These are phyloP conservation scores for Boletus tylopilopsis DNA, from an alignment of 768 basidiomycete species.

Conservation along the genomic window DNA sequence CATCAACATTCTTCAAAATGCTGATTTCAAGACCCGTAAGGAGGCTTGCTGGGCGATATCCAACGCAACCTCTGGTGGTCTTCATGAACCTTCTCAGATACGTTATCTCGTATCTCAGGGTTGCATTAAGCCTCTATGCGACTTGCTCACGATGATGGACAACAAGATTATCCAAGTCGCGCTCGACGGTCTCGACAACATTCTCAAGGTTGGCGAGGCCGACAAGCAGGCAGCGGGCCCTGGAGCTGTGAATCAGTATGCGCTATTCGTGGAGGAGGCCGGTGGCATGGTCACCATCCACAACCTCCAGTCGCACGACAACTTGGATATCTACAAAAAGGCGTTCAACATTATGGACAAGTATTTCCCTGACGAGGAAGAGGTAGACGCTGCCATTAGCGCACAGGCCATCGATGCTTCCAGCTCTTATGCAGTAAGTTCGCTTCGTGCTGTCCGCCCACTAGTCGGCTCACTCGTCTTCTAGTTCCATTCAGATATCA, in stretches of 20 bases:
- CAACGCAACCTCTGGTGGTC: constrained; percentile 96
- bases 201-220: constrained; percentile 94
- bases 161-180: constrained; percentile 99
- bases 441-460: background rate
- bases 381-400: constrained; percentile 76
- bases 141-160: constrained; percentile 96
- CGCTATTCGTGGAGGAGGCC: constrained; percentile 93
- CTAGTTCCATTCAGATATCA: constrained; percentile 82
- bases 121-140: constrained; percentile 98
- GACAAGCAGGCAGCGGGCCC: constrained; percentile 83
- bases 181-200: constrained; percentile 96
- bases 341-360: constrained; percentile 98
- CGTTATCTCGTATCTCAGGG: constrained; percentile 97
- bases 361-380: constrained; percentile 98
- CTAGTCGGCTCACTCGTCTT: constrained; percentile 6
- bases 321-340: constrained; percentile 99
- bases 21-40: constrained; percentile 99
- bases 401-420: constrained; percentile 72
- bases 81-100: constrained; percentile 95
- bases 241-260: constrained; percentile 88
- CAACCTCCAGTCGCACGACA: constrained; percentile 99
- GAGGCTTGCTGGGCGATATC: constrained; percentile 99
- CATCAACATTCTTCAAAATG: constrained; percentile 95
- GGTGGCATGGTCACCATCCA: constrained; percentile 99
- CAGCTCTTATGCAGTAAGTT: constrained; percentile 70